These are phyloP conservation scores for Eucalyptus viminalis DNA, from an alignment of 345 rosid genomes.

Conservation along the genomic window DNA sequence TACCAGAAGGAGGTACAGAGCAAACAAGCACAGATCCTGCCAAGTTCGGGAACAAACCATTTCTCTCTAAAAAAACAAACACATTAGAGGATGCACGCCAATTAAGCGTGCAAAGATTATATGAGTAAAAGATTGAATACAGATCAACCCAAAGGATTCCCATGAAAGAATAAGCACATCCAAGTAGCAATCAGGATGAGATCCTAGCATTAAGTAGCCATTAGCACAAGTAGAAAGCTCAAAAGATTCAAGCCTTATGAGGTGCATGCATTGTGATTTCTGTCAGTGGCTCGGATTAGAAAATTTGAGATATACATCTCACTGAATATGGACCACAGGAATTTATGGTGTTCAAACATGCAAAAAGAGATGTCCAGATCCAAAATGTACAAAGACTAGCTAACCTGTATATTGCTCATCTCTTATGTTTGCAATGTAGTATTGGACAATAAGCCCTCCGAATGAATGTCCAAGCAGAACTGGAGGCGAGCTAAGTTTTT, in stretches of 20 bases:
- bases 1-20: conserved; percentile 94
- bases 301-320: not conserved
- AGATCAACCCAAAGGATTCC: not conserved
- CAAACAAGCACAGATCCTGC: conserved; percentile 62
- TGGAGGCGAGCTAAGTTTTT: conserved; percentile 42
- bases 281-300: not conserved
- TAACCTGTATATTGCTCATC: conserved; percentile 23
- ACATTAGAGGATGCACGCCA: not conserved
- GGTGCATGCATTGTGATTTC: not conserved
- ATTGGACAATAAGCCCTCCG: conserved; percentile 84
- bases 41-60: conserved; percentile 41
- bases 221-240: not conserved
- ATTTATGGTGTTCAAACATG: not conserved
- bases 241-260: not conserved
- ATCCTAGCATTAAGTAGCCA: not conserved
- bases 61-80: conserved; percentile 3
- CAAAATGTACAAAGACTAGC: not conserved
- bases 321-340: not conserved
- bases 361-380: not conserved
- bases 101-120: not conserved
- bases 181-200: not conserved
- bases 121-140: not conserved
- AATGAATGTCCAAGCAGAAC: conserved; percentile 85
- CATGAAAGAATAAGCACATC: not conserved
- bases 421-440: conserved; percentile 49